Base-by-base conservation (phyloP, 202 grass and related monocot genomes). In the Thinopyrum obtusiflorum region DNA sequence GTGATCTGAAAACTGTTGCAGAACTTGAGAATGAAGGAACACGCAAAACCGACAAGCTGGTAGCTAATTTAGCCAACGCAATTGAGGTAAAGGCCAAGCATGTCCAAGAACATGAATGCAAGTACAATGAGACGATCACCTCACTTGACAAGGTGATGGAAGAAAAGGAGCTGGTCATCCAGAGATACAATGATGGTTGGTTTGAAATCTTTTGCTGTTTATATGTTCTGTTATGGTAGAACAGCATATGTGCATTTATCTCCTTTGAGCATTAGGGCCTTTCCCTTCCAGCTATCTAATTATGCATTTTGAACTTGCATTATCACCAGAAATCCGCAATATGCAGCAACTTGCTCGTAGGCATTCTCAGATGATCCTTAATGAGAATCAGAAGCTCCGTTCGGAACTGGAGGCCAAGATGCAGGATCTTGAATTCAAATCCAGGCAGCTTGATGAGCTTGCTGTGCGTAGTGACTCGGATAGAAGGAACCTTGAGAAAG, bases 361-460 rank as follows among this genome's bases (percentile, higher is more conserved):
- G 55, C 90, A 91, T 84, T 97, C 92, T 14, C 90, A 69, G 21
- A 91, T 18, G 84, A 92, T 97, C 65, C 67, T 97, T 70, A 88
- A 94, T 8, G 82, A 70, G 35, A 70, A 70, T 11, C 68, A 70
- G 35, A 70, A 24, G 11, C 35, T 70, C 20, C 68, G 68, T 47
- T 77, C 79, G 51, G 88, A 94, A 9, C 63, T 97, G 70, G 90
- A 92, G 28, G 81, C 80, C 65, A 92, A 92, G 80, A 88, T 86
- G 65, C 75, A 86, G 70, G 92, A 97, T 33, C 89, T 94, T 23
- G 88, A 94, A 31, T 13, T 29, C 7, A 88, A 85, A 69, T 63
- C 78, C 14, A 86, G 82, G 80, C 80, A 91, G 47, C 87, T 97
- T 65, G 87, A 91, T 83, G 91, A 89, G 47, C 57, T 94, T 65